Evolutionary conservation across 2,329 filamentous ascomycete genomes (phyloP).

Genomic region (Arthrobotrys iridis): DNA sequence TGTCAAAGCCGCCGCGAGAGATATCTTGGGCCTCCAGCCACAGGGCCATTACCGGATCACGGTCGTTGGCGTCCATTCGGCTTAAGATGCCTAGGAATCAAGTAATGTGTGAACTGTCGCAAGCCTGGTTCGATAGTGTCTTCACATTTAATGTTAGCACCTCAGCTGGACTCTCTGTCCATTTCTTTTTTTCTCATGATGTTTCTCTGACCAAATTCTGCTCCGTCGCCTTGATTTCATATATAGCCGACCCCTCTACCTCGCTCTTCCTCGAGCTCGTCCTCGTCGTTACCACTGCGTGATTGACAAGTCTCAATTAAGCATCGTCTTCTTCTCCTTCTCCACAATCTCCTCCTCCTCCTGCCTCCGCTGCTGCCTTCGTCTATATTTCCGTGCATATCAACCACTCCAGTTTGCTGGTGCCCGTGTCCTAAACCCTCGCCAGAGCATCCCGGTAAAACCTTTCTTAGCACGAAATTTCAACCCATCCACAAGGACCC

Average conservation of each 20-base stretch:
- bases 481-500: constrained; percentile 24
- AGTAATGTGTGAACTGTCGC: constrained; percentile 30
- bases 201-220: neutral
- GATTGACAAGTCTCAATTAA: constrained; percentile 14
- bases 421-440: constrained; percentile 26
- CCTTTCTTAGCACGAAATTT: constrained; percentile 21
- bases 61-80: constrained; percentile 7
- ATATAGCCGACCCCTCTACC: constrained; percentile 15
- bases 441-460: constrained; percentile 33
- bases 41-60: neutral
- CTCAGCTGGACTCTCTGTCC: neutral
- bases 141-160: constrained; percentile 29
- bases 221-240: neutral
- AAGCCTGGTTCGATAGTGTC: constrained; percentile 16
- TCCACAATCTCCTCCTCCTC: constrained; percentile 2
- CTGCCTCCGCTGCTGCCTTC: constrained; percentile 1
- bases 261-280: constrained; percentile 8
- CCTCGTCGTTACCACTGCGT: constrained; percentile 2
- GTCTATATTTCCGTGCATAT: neutral
- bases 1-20: neutral
- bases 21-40: neutral
- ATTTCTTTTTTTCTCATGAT: neutral
- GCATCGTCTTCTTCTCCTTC: constrained; percentile 6
- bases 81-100: constrained; percentile 17
- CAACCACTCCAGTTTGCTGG: neutral